Conservation (phyloP, 148 eudicot species). For the Vaccinium vitisidaea region DNA sequence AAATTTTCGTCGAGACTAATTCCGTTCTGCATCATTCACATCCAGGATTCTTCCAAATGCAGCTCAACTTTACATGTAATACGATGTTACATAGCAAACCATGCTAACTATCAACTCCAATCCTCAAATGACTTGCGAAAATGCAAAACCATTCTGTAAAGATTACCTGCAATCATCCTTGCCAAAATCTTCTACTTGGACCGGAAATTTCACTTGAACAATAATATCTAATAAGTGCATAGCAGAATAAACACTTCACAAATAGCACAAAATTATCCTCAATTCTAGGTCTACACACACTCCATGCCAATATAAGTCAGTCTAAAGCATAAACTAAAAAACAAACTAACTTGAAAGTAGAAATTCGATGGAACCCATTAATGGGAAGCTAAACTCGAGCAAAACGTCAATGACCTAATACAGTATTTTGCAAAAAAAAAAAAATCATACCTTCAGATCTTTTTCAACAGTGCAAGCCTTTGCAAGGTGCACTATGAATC, state of each 20-base stretch:
- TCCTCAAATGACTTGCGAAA: conserved; percentile 1
- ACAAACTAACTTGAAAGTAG: no score
- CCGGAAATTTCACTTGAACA: not conserved
- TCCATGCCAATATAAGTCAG: not conserved
- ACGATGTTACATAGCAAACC: not conserved
- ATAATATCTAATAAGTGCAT: not conserved
- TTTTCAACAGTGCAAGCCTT: not conserved
- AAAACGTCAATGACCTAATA: conserved; percentile 4
- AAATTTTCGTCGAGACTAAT: not conserved
- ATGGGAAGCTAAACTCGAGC: conserved; percentile 8
- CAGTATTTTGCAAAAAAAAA: not conserved
- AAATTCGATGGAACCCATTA: conserved; percentile 1
- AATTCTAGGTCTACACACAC: not conserved
- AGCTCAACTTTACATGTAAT: not conserved
- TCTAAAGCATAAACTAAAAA: no score
- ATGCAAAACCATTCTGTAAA: not conserved
- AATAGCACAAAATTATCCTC: not conserved
- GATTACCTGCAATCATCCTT: not conserved
- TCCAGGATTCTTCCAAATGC: not conserved
- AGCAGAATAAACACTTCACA: not conserved
- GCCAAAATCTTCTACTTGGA: not conserved
- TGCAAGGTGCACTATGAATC: conserved; percentile 4
- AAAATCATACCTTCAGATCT: conserved; percentile 10
- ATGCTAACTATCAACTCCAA: not conserved
- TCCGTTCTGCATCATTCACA: not conserved